These are phyloP conservation scores for Vickermania spadyakhi DNA, from an alignment of 208 protist genomes.

Conservation along the genomic window DNA sequence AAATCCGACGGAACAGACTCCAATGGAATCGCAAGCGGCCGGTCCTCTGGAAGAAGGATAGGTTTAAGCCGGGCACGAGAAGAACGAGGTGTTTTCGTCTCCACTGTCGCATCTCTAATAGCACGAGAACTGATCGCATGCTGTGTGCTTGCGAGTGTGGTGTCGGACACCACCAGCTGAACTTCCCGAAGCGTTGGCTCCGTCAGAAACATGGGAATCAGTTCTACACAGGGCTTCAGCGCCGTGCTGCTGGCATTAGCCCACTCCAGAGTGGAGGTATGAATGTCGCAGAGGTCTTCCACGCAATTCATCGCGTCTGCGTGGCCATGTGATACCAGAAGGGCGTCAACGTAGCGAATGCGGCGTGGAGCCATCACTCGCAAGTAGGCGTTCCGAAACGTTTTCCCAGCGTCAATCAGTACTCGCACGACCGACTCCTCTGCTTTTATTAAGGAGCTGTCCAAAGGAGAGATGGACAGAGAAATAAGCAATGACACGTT, in stretches of 20 bases:
- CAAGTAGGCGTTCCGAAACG: conserved; percentile 39
- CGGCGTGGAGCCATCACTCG: conserved; percentile 17
- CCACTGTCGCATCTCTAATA: not conserved
- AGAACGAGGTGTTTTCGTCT: not conserved
- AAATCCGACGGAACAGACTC: conserved; percentile 11
- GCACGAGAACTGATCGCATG: not conserved
- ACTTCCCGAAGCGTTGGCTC: not conserved
- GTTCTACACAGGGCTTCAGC: not conserved
- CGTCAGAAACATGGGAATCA: not conserved
- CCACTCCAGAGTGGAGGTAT: not conserved
- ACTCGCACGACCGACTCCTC: conserved; percentile 7
- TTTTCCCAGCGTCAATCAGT: conserved; percentile 45
- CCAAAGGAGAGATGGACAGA: conserved; percentile 3
- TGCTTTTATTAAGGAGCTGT: not conserved
- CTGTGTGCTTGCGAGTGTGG: not conserved
- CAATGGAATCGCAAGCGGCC: not conserved
- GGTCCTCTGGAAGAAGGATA: conserved; percentile 1
- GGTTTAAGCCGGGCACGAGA: not conserved
- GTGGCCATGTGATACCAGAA: conserved; percentile 50
- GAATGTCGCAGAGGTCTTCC: conserved; percentile 15
- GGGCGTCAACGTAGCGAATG: conserved; percentile 23
- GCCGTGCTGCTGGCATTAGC: not conserved
- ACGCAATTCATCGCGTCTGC: conserved; percentile 31
- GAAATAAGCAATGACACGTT: conserved; percentile 39
- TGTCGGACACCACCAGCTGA: not conserved